Evolutionary conservation across 805 yeast species (phyloP).

Genomic region (Candida yuanshanica): DNA sequence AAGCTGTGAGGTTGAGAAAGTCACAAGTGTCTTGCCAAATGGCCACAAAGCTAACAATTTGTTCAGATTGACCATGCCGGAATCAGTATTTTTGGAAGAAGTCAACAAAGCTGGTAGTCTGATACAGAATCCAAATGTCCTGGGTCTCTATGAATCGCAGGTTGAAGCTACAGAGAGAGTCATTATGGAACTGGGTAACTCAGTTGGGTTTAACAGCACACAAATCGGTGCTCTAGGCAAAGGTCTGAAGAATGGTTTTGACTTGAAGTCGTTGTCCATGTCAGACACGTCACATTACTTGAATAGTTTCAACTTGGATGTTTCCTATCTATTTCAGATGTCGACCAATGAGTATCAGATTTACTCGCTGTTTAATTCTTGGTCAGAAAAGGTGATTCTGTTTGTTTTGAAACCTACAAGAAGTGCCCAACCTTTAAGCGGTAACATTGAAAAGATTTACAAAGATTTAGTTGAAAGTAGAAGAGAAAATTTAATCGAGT

Average conservation of each 20-base stretch:
- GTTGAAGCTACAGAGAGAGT: conserved; percentile 66
- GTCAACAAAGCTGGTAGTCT: conserved; percentile 52
- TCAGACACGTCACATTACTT: conserved; percentile 50
- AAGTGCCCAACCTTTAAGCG: conserved; percentile 59
- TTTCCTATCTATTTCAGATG: conserved; percentile 63
- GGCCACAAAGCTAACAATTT: conserved; percentile 49
- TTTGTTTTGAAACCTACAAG: conserved; percentile 64
- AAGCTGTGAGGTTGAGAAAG: conserved; percentile 51
- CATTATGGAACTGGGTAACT: conserved; percentile 70
- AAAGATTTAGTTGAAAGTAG: conserved; percentile 45
- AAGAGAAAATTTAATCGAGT: conserved; percentile 36
- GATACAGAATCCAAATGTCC: conserved; percentile 53
- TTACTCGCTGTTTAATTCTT: conserved; percentile 59
- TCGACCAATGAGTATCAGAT: conserved; percentile 72
- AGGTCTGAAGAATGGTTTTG: conserved; percentile 83
- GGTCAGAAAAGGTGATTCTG: conserved; percentile 46
- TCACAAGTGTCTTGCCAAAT: conserved; percentile 62
- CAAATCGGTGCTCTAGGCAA: conserved; percentile 79
- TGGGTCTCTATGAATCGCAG: conserved; percentile 74
- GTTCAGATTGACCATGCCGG: conserved; percentile 66
- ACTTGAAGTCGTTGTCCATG: conserved; percentile 45
- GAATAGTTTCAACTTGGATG: conserved; percentile 46
- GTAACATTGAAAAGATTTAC: conserved; percentile 49
- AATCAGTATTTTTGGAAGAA: conserved; percentile 52
- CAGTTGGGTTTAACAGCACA: conserved; percentile 62